Evolutionary conservation across 2,329 filamentous ascomycete species (phyloP), one percentile per base, ranked within the genome.

Genomic region (Myrmaecium sp.): DNA sequence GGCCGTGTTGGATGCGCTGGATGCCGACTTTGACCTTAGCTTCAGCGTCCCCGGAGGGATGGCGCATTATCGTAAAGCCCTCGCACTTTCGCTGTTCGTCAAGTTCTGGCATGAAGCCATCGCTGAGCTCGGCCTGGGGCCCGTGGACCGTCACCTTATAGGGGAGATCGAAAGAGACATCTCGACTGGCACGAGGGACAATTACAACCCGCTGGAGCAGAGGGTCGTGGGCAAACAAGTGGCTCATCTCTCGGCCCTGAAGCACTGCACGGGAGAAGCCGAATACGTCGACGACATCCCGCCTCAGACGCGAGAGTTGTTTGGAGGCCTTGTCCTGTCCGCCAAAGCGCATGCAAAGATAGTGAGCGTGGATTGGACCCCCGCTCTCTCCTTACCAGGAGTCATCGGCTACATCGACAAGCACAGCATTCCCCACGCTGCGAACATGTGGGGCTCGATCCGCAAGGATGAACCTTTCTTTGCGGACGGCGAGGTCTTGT

Each of bases 221-320:
- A 75, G 74, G 26, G 66, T 91, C 11, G 64, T 93, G 1, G 86
- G 89, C 26, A 86, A 86, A 46, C 69, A 81, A 12, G 74, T 76
- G 21, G 75, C 77, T 12, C 86, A 95, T 43, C 66, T 94, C 9
- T 82, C 86, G 0, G 84, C 86, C 0, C 49, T 95, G 42, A 92
- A 93, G 54, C 86, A 95, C 52, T 79, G 75, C 5, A 91, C 82
- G 1, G 86, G 86, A 28, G 81, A 92, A 52, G 86, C 86, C 2
- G 80, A 92, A 40, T 95, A 95, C 40, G 91, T 84, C 0, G 86
- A 95, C 40, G 86, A 95, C 38, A 89, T 93, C 14, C 83, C 84
- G 3, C 62, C 70, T 0, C 58, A 82, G 36, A 78, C 74, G 47
- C 89, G 89, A 32, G 84, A 94, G 49, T 62, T 95, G 0, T 82